Conservation (phyloP, 352 stramenopile species). For the Albugo candida region DNA sequence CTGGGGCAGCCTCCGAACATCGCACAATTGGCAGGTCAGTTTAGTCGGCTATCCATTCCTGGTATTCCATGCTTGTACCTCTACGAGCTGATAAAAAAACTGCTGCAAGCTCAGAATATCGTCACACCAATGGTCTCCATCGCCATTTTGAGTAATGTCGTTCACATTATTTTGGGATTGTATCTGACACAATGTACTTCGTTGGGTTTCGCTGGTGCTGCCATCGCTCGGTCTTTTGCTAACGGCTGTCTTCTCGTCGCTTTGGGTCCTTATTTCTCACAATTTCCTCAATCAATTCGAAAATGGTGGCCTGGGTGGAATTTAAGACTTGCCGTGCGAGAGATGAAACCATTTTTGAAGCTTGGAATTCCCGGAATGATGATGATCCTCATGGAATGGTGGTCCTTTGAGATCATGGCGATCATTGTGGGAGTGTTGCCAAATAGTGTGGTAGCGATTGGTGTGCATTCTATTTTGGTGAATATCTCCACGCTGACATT, state of each 20-base stretch:
- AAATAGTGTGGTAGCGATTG: conserved; percentile 41
- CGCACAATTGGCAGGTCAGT: conserved; percentile 39
- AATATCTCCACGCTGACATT: conserved; percentile 44
- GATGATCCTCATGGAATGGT: conserved; percentile 66
- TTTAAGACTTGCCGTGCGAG: conserved; percentile 4
- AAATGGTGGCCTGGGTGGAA: conserved; percentile 56
- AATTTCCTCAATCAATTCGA: conserved; percentile 13
- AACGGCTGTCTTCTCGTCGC: conserved; percentile 31
- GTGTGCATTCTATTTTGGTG: conserved; percentile 48
- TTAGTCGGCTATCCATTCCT: conserved; percentile 34
- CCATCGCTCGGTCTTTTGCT: conserved; percentile 43
- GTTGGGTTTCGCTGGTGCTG: conserved; percentile 53
- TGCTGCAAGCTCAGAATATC: conserved; percentile 19
- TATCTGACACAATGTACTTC: conserved; percentile 68
- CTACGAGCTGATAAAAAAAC: conserved; percentile 21
- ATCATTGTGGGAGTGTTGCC: conserved; percentile 35
- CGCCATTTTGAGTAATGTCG: conserved; percentile 31
- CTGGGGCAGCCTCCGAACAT: conserved; percentile 50
- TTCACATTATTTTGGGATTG: conserved; percentile 55
- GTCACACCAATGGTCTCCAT: conserved; percentile 17
- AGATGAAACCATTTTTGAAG: conserved; percentile 6
- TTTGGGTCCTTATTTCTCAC: conserved; percentile 50
- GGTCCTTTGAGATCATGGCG: conserved; percentile 65
- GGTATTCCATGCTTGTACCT: conserved; percentile 23
- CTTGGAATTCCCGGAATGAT: conserved; percentile 46